Evolutionary conservation across 345 rosid species (phyloP).

Genomic region (Psidium friedrichsthalianum): DNA sequence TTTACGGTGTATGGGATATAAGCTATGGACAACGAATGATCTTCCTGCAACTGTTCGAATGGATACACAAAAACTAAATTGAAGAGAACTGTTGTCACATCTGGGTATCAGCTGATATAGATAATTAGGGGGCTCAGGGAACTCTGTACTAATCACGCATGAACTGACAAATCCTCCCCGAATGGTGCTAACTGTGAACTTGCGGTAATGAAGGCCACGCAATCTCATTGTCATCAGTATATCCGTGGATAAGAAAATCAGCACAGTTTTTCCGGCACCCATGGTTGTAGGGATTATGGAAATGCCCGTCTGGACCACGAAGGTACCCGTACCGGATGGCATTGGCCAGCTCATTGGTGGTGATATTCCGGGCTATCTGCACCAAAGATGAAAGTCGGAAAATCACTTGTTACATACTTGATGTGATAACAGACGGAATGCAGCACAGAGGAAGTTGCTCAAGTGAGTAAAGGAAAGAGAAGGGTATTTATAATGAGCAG

Average conservation of each 20-base stretch:
- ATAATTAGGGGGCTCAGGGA: not conserved
- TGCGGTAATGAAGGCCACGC: constrained; percentile 60
- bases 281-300: constrained; percentile 84
- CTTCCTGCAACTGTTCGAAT: not conserved
- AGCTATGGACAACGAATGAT: not conserved
- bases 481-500: not conserved
- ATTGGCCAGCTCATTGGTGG: constrained; percentile 83
- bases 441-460: not conserved
- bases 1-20: not conserved
- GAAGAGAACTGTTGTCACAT: not conserved
- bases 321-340: constrained; percentile 61
- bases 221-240: constrained; percentile 64
- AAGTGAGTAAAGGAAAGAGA: not conserved
- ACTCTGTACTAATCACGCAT: not conserved
- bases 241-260: constrained; percentile 63
- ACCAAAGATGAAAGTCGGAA: not conserved
- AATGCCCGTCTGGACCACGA: constrained; percentile 67
- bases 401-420: not conserved
- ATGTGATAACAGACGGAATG: not conserved
- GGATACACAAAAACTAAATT: not conserved
- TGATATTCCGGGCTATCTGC: constrained; percentile 86
- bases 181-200: constrained; percentile 8
- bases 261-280: constrained; percentile 82
- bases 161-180: not conserved
- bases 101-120: not conserved